phyloP scores from a whole-genome alignment of 495 filamentous ascomycete genomes.

The Daldinia caldariorum region DNA sequence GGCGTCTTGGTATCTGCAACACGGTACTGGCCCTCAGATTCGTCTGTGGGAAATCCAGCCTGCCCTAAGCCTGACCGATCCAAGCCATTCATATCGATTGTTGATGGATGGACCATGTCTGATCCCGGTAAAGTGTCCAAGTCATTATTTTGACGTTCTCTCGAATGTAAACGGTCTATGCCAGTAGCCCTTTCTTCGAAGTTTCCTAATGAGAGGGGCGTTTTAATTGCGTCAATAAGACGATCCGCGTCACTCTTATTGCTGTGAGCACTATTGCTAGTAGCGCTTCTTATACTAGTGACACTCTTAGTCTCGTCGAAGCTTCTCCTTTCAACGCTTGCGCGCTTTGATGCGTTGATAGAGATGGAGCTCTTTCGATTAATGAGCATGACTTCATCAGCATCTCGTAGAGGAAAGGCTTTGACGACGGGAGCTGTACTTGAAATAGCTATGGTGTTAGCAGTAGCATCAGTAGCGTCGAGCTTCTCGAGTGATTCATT shows the following conservation, averaged over 20 bases:
- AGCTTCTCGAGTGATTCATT: slow-evolving; percentile 51
- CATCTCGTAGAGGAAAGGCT: slow-evolving; percentile 47
- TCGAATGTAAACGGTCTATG: slow-evolving; percentile 35
- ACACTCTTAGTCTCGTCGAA: slow-evolving; percentile 57
- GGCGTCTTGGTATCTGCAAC: slow-evolving; percentile 51
- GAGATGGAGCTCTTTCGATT: slow-evolving; percentile 51
- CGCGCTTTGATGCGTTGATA: slow-evolving; percentile 14
- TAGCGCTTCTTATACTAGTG: slow-evolving; percentile 63
- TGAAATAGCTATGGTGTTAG: slow-evolving; percentile 27
- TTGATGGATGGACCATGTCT: background rate
- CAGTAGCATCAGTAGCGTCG: slow-evolving; percentile 17
- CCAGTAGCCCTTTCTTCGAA: slow-evolving; percentile 45
- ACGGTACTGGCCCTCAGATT: slow-evolving; percentile 40
- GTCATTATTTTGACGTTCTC: slow-evolving; percentile 37
- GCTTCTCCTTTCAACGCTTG: slow-evolving; percentile 46
- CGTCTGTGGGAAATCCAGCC: slow-evolving; percentile 7
- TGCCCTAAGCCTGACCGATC: slow-evolving; percentile 19
- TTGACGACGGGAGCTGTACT: slow-evolving; percentile 46
- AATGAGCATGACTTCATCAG: slow-evolving; percentile 68
- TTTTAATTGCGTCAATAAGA: slow-evolving; percentile 78
- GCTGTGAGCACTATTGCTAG: slow-evolving; percentile 65
- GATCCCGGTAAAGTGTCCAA: slow-evolving; percentile 18
- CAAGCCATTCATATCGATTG: background rate
- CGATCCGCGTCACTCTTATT: slow-evolving; percentile 75
- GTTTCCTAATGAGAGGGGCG: slow-evolving; percentile 61